These are phyloP conservation scores for Camelina hispida DNA, from an alignment of 345 rosid species.

Conservation along the genomic window DNA sequence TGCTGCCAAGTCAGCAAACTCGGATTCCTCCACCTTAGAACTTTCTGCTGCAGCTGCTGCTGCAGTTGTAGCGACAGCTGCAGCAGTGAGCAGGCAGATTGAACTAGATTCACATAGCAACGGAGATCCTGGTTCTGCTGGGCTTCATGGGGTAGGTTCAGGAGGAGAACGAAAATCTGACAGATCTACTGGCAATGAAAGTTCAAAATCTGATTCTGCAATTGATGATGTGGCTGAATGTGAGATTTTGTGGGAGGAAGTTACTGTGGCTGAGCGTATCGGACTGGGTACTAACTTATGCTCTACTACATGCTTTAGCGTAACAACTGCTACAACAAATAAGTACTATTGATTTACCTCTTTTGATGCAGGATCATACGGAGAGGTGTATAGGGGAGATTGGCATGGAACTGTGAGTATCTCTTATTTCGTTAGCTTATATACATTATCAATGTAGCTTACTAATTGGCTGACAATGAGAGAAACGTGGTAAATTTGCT, in stretches of 20 bases:
- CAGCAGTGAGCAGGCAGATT: conserved; percentile 70
- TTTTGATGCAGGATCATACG: conserved; percentile 83
- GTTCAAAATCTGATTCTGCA: conserved; percentile 65
- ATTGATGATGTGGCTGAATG: conserved; percentile 88
- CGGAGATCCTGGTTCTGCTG: conserved; percentile 59
- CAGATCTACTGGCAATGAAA: conserved; percentile 63
- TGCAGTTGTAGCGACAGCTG: conserved; percentile 84
- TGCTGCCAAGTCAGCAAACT: conserved; percentile 66
- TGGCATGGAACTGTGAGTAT: conserved; percentile 98
- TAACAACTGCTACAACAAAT: conserved; percentile 33
- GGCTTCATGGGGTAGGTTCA: conserved; percentile 50
- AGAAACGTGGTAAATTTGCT: conserved; percentile 2
- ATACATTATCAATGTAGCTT: neutral
- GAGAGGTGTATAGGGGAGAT: conserved; percentile 94
- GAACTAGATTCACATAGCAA: conserved; percentile 61
- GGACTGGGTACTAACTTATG: conserved; percentile 78
- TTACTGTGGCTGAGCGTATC: conserved; percentile 89
- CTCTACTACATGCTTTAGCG: conserved; percentile 34
- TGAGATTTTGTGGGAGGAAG: conserved; percentile 90
- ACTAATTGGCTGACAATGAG: neutral
- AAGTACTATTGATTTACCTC: conserved; percentile 26
- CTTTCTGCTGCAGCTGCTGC: conserved; percentile 95
- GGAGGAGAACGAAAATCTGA: conserved; percentile 73
- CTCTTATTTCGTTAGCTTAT: conserved; percentile 17
- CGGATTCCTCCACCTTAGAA: conserved; percentile 64